Evolutionary conservation across 2,329 filamentous ascomycete genomes (phyloP).

Genomic region (Monosporascus sp.): DNA sequence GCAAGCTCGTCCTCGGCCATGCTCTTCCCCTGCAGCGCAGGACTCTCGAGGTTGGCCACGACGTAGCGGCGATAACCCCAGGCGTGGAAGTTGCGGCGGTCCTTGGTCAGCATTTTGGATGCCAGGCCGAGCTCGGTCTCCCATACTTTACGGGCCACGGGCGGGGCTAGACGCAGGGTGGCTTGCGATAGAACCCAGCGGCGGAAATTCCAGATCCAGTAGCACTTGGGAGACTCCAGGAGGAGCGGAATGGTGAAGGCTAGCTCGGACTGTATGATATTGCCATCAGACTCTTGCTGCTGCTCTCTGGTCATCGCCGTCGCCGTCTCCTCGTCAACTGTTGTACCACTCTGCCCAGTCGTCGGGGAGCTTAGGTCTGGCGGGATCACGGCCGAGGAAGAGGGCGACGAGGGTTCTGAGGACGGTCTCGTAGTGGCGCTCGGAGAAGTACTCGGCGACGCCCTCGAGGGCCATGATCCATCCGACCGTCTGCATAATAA

Average conservation of each 20-base stretch:
- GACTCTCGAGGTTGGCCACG: slow-evolving; percentile 66
- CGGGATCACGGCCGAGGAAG: slow-evolving; percentile 47
- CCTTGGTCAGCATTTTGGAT: slow-evolving; percentile 79
- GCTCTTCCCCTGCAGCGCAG: slow-evolving; percentile 45
- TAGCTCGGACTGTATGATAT: slow-evolving; percentile 67
- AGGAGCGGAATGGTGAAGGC: slow-evolving; percentile 79
- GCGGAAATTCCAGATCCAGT: slow-evolving; percentile 99
- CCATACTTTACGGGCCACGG: slow-evolving; percentile 65
- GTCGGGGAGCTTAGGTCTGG: slow-evolving; percentile 42
- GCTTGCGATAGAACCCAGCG: slow-evolving; percentile 75
- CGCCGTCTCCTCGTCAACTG: slow-evolving; percentile 28
- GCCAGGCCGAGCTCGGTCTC: slow-evolving; percentile 75
- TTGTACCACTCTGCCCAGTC: slow-evolving; percentile 48
- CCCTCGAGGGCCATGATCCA: slow-evolving; percentile 47
- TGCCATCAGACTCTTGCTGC: slow-evolving; percentile 25
- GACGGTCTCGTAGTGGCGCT: slow-evolving; percentile 54
- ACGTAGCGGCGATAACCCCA: slow-evolving; percentile 87
- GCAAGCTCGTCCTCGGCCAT: slow-evolving; percentile 77
- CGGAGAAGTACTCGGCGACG: slow-evolving; percentile 47
- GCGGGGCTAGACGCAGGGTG: slow-evolving; percentile 53
- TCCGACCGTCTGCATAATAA: slow-evolving; percentile 46
- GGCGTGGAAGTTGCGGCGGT: slow-evolving; percentile 91
- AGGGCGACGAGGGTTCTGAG: slow-evolving; percentile 54
- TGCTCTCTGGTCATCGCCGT: no score
- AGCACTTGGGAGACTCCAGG: slow-evolving; percentile 87